These are phyloP conservation scores for Neofusicoccum umdonicola DNA, from an alignment of 2,329 filamentous ascomycete species.

Conservation along the genomic window DNA sequence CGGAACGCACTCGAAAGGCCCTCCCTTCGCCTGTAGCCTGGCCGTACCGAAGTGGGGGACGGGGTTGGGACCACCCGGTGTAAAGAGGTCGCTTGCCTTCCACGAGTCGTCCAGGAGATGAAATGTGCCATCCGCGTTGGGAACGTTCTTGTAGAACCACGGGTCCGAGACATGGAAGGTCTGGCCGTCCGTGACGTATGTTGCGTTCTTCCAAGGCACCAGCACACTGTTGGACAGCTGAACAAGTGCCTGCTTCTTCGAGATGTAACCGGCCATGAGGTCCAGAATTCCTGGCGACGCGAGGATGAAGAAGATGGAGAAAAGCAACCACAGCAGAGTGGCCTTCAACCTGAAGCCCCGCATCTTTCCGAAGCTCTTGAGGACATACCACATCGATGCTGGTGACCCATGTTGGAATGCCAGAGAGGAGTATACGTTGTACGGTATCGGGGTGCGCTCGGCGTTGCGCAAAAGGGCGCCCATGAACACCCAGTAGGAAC, in stretches of 20 bases:
- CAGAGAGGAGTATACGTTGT: slow-evolving; percentile 8
- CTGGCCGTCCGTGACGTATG: neutral
- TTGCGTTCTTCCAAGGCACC: neutral
- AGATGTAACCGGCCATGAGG: slow-evolving; percentile 14
- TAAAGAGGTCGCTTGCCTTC: neutral
- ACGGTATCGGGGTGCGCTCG: neutral
- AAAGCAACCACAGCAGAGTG: slow-evolving; percentile 9
- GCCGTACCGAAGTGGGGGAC: neutral
- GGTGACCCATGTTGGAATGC: neutral
- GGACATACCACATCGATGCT: neutral
- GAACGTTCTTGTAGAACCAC: slow-evolving; percentile 1
- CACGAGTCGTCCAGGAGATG: neutral
- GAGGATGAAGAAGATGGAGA: slow-evolving; percentile 13
- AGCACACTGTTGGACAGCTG: neutral
- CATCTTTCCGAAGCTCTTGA: neutral
- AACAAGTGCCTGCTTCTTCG: slow-evolving; percentile 3
- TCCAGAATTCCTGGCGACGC: slow-evolving; percentile 9
- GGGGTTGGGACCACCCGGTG: neutral
- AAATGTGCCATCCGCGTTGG: neutral
- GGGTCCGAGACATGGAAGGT: neutral
- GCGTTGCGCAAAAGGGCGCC: slow-evolving; percentile 10
- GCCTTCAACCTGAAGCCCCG: neutral
- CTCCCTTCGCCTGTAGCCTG: neutral
- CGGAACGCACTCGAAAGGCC: slow-evolving; percentile 1
- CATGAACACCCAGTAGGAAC: slow-evolving; percentile 9